phyloP scores from a whole-genome alignment of 2,329 filamentous ascomycete genomes.

The Chrysoporthe austroafricana region DNA sequence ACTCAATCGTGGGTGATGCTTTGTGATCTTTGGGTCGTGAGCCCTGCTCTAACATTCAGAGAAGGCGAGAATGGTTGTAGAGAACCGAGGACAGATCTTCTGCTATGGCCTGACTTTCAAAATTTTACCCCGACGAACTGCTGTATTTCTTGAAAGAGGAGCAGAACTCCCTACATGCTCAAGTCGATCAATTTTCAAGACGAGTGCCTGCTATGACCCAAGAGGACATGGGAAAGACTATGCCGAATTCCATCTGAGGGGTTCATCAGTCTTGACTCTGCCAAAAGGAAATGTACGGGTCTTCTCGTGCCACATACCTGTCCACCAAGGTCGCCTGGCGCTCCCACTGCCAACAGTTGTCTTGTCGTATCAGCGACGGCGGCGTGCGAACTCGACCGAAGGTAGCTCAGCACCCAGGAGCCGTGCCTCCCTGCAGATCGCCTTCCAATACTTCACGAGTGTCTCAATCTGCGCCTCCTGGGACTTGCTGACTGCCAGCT shows the following conservation, averaged over 20 bases:
- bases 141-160: no score
- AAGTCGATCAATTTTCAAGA: not conserved
- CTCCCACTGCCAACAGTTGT: not conserved
- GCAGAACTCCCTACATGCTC: not conserved
- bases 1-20: no score
- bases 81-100: no score
- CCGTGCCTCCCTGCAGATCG: not conserved
- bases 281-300: not conserved
- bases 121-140: no score
- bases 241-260: not conserved
- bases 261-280: not conserved
- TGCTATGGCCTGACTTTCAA: no score
- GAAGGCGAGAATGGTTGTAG: no score
- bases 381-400: not conserved
- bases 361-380: not conserved
- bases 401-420: not conserved
- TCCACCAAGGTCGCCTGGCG: not conserved
- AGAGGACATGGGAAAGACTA: not conserved
- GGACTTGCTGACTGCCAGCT: not conserved
- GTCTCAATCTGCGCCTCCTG: not conserved
- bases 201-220: not conserved
- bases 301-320: not conserved
- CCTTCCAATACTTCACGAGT: not conserved
- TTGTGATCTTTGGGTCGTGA: no score
- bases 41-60: no score